Conservation (phyloP, 163 green algal genomes). For the Chloromonas sp. region DNA sequence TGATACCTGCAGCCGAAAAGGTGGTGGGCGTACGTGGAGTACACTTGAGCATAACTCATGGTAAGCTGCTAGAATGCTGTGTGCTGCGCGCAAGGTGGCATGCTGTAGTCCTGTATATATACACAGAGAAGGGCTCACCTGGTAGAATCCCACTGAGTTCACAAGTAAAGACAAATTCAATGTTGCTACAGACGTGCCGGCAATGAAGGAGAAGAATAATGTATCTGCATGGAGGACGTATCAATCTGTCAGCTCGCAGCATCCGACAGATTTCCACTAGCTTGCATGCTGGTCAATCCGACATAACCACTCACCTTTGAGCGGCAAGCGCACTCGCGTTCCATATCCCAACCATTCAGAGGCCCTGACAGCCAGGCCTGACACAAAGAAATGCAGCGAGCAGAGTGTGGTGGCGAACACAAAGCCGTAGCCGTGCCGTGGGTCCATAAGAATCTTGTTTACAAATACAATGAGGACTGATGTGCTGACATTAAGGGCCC, state of each 20-base stretch:
- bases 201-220: slow-evolving; percentile 69
- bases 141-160: slow-evolving; percentile 89
- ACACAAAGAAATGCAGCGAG: slow-evolving; percentile 77
- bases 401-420: slow-evolving; percentile 81
- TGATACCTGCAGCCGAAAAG: slow-evolving; percentile 63
- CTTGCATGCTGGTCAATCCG: too few species aligned
- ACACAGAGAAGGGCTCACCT: slow-evolving; percentile 44
- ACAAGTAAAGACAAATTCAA: slow-evolving; percentile 88
- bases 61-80: too few species aligned
- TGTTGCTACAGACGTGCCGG: slow-evolving; percentile 78
- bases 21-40: not conserved
- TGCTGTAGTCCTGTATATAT: too few species aligned
- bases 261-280: too few species aligned
- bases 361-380: slow-evolving; percentile 28
- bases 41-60: not conserved
- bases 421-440: slow-evolving; percentile 62
- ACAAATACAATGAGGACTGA: slow-evolving; percentile 89
- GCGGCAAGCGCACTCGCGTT: slow-evolving; percentile 45
- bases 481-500: slow-evolving; percentile 40
- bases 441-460: slow-evolving; percentile 91
- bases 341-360: slow-evolving; percentile 44
- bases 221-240: slow-evolving; percentile 51
- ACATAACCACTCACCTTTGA: slow-evolving; percentile 26
- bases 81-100: too few species aligned
- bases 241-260: not conserved